Evolutionary conservation across 306 rosid species (phyloP), one percentile per base, ranked within the genome.

Genomic region (Trifolium fragiferum): DNA sequence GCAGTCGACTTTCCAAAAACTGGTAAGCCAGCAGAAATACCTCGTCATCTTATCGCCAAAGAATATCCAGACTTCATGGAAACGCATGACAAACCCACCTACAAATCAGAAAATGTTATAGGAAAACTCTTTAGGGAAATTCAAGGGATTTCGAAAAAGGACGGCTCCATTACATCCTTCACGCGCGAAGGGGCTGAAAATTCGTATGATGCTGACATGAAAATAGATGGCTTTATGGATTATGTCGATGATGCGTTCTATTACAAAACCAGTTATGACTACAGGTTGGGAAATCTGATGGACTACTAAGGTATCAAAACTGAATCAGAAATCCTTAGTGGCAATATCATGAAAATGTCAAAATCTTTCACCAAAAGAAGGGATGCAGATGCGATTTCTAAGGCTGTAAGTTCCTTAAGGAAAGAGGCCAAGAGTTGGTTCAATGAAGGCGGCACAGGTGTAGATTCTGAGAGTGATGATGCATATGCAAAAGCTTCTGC

Each of bases 1-100:
- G 97, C 98, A 0, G 97, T 93, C 5, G 98, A 93, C 86, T 93
- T 93, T 70, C 97, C 97, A 0, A 93, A 93, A 77, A 93, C 97
- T 1, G 98, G 97, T 3, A 76, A 83, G 2, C 92, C 98, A 11
- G 98, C 97, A 60, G 78, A 53, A 21, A 87, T 90, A 54, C 96
- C 93, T 25, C 76, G 0, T 3, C 32, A 78, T 0, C 87, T 90
- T 37, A 49, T 75, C 73, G 93, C 64, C 78, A 87, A 82, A 66
- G 89, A 87, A 64, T 93, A 80, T 85, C 98, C 97, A 12, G 96
- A 93, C 50, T 93, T 93, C 82, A 89, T 93, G 98, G 97, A 89
- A 23, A 93, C 90, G 73, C 86, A 65, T 1, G 87, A 90, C 73
- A 93, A 82, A 74, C 67, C 78, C 59, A 85, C 88, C 27, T 89